Percentiles rank a stretch among this genome's conserved stretches.
phyloP scores from a whole-genome alignment of 441 rosid species.

The Pelargonium cotyledonis region DNA sequence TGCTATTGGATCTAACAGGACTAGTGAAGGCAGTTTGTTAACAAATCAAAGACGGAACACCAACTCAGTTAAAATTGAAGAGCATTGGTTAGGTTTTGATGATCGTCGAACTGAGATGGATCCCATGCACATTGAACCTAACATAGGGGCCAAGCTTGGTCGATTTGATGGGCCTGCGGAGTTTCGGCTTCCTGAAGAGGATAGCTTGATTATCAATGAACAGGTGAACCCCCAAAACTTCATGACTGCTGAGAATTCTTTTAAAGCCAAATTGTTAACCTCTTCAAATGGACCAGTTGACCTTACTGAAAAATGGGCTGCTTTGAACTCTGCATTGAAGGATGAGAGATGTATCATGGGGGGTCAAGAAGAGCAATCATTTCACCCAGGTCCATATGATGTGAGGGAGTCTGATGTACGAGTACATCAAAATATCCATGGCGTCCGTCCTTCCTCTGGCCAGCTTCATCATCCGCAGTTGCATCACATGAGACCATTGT shows the following conservation, averaged over 20 bases:
- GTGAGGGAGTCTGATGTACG: constrained; percentile 40
- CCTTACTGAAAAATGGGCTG: constrained; percentile 55
- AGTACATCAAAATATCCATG: constrained; percentile 30
- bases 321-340: constrained; percentile 47
- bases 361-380: constrained; percentile 44
- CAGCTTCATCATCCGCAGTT: constrained; percentile 46
- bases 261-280: constrained; percentile 39
- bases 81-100: constrained; percentile 36
- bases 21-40: constrained; percentile 31
- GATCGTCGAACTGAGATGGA: constrained; percentile 38
- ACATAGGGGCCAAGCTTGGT: constrained; percentile 37
- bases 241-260: constrained; percentile 33
- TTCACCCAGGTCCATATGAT: constrained; percentile 46
- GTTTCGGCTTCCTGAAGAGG: constrained; percentile 54
- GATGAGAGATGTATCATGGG: constrained; percentile 45
- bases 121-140: constrained; percentile 35
- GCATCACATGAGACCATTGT: constrained; percentile 48
- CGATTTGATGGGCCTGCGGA: constrained; percentile 29
- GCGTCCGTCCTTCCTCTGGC: constrained; percentile 30
- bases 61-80: constrained; percentile 40
- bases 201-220: constrained; percentile 34
- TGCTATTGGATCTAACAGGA: constrained; percentile 33
- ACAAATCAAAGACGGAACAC: constrained; percentile 36
- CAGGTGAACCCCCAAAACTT: constrained; percentile 36
- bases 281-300: constrained; percentile 35